These are phyloP conservation scores for Sanghuangporus weigelae DNA, from an alignment of 1,284 basidiomycete genomes.

Conservation along the genomic window DNA sequence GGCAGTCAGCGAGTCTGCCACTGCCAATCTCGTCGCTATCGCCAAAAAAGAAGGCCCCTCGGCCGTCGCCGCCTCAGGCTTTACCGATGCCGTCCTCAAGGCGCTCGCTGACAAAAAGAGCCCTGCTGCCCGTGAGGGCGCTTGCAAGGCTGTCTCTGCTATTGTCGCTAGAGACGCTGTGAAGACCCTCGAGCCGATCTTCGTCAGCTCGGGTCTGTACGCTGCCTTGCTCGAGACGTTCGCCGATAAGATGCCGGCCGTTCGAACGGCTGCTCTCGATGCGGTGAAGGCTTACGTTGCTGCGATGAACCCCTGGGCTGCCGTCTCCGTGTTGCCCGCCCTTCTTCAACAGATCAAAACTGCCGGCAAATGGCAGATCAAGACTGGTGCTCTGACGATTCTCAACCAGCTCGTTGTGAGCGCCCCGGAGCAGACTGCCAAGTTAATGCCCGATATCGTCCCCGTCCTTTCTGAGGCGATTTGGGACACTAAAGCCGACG, in stretches of 20 bases:
- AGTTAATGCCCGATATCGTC: constrained; percentile 94
- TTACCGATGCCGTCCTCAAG: constrained; percentile 80
- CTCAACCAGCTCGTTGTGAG: constrained; percentile 89
- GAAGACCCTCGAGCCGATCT: constrained; percentile 85
- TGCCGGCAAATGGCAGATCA: constrained; percentile 99
- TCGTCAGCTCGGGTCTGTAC: constrained; percentile 84
- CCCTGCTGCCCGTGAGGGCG: constrained; percentile 80
- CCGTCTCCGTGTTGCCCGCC: constrained; percentile 80
- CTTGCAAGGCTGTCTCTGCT: constrained; percentile 65
- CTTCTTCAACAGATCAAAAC: constrained; percentile 94
- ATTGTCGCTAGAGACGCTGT: constrained; percentile 77
- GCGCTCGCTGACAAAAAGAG: constrained; percentile 90
- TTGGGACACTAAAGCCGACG: constrained; percentile 99
- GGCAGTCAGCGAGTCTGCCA: constrained; percentile 65
- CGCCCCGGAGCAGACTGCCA: constrained; percentile 82
- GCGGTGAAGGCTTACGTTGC: constrained; percentile 80
- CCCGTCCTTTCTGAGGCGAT: constrained; percentile 95
- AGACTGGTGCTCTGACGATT: constrained; percentile 82
- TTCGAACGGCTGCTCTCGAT: constrained; percentile 79
- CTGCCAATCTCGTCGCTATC: constrained; percentile 63
- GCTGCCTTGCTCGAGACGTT: constrained; percentile 85
- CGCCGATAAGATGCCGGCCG: constrained; percentile 88
- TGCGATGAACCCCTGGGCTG: constrained; percentile 89
- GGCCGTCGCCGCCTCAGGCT: constrained; percentile 72
- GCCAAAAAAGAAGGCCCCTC: constrained; percentile 85